Evolutionary conservation across 73 alveolate genomes (phyloP), one percentile per base, ranked within the genome.

Genomic region (Tetrahymena malaccensis): DNA sequence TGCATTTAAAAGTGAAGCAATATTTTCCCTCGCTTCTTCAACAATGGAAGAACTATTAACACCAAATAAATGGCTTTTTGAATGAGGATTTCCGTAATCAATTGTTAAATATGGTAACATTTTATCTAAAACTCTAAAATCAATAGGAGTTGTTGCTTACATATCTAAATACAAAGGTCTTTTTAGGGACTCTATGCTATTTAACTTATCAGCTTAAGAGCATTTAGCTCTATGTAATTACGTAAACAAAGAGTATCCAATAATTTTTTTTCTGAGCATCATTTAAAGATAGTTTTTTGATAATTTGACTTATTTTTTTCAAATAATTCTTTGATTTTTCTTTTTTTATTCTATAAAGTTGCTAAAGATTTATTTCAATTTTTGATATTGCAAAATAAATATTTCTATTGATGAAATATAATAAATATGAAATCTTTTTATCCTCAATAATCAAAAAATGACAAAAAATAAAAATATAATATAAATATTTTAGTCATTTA

Each of bases 131-230:
- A 97, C 99, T 97, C 98, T 97, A 84, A 96, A 97, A 85, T 97
- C 98, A 12, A 97, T 96, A 57, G 98, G 95, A 22, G 99, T 97
- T 34, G 99, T 97, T 34, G 99, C 99, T 94, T 97, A 95, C 96
- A 96, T 96, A 57, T 97, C 99, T 94, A 97, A 93, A 94, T 97
- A 97, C 22, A 96, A 93, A n/a, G 98, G 93, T 27, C 98, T 95
- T 70, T 33, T 70, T 22, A 70, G 89, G 17, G 34, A 43, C 4
- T 27, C 34, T 27, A 4, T 31, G 89, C 89, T 27, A 12, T 13
- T 12, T 27, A 0, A 15, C 19, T 70, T 27, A 12, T n/a, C 37
- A 25, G 16, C 3, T 50, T 50, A 50, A 10, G 83, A 50, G 83
- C 83, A 50, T 19, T 50, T 50, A 0, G 83, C 83, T 21, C 27